These are phyloP conservation scores for Zalerion maritima DNA, from an alignment of 495 filamentous ascomycete species.

Conservation along the genomic window DNA sequence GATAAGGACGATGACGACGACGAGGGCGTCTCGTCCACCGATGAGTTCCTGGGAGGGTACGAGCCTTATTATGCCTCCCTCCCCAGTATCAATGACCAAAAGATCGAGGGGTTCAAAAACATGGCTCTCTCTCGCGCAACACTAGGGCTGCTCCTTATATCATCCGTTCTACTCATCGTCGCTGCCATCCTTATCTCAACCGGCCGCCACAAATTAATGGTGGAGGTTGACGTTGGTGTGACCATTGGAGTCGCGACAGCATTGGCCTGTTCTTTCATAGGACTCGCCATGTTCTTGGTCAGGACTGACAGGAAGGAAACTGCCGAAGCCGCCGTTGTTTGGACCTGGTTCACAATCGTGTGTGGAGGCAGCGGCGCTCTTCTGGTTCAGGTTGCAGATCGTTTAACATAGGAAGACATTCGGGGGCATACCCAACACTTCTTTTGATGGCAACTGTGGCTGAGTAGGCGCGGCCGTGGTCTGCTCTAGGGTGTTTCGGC, in stretches of 20 bases:
- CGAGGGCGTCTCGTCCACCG: conserved; percentile 12
- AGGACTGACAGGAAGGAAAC: too few species aligned
- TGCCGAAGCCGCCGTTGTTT: too few species aligned
- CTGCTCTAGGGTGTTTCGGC: too few species aligned
- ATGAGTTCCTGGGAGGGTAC: conserved; percentile 26
- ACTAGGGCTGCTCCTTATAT: conserved; percentile 26
- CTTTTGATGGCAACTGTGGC: too few species aligned
- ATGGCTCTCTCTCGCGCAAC: conserved; percentile 28
- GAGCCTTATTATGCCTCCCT: conserved; percentile 28
- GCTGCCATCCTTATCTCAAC: conserved; percentile 38
- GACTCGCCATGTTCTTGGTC: conserved; percentile 33
- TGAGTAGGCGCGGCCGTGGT: too few species aligned
- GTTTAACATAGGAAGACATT: too few species aligned
- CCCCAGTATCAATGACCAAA: conserved; percentile 25
- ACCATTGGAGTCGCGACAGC: conserved; percentile 41
- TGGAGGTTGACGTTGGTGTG: conserved; percentile 47
- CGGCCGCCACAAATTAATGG: conserved; percentile 33
- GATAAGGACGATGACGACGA: conserved; percentile 12
- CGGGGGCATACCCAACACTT: too few species aligned
- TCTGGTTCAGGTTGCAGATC: too few species aligned
- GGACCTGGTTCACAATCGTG: too few species aligned
- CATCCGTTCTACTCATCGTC: conserved; percentile 38
- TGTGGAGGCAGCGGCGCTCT: too few species aligned
- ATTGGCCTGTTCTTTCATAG: conserved; percentile 38
- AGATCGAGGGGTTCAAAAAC: conserved; percentile 27